These are phyloP conservation scores for Boletus vinaceobasis DNA, from an alignment of 768 basidiomycete genomes.

Conservation along the genomic window DNA sequence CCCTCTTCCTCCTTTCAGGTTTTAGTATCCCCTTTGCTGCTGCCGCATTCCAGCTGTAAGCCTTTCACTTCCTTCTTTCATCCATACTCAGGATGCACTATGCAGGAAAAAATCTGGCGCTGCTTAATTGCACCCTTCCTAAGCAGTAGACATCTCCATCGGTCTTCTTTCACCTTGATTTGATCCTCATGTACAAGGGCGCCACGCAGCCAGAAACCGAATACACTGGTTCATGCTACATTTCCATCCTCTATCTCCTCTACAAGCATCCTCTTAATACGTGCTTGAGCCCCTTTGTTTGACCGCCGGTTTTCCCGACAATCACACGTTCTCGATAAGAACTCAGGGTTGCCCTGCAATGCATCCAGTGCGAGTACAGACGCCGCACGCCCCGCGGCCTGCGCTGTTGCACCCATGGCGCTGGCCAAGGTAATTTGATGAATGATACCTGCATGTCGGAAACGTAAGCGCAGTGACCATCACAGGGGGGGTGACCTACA, in stretches of 20 bases:
- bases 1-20: constrained; percentile 44
- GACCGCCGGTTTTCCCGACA: constrained; percentile 44
- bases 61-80: neutral
- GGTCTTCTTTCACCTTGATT: neutral
- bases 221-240: constrained; percentile 6
- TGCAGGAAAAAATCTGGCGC: constrained; percentile 40
- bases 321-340: constrained; percentile 64
- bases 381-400: constrained; percentile 57
- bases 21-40: constrained; percentile 70
- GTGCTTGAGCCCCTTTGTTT: constrained; percentile 39
- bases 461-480: constrained; percentile 17
- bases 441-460: constrained; percentile 50
- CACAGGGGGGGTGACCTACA: constrained; percentile 37
- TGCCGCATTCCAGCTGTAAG: constrained; percentile 62
- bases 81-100: constrained; percentile 1
- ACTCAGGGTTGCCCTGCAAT: constrained; percentile 59
- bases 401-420: constrained; percentile 47
- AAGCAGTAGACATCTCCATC: constrained; percentile 3
- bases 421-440: constrained; percentile 64
- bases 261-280: constrained; percentile 29
- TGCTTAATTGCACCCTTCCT: constrained; percentile 17
- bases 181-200: constrained; percentile 7
- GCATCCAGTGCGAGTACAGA: constrained; percentile 67
- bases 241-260: constrained; percentile 23
- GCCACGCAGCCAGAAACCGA: neutral